Base-by-base conservation (phyloP, 2,329 filamentous ascomycete species). In the Fusarium oligoseptatum region DNA sequence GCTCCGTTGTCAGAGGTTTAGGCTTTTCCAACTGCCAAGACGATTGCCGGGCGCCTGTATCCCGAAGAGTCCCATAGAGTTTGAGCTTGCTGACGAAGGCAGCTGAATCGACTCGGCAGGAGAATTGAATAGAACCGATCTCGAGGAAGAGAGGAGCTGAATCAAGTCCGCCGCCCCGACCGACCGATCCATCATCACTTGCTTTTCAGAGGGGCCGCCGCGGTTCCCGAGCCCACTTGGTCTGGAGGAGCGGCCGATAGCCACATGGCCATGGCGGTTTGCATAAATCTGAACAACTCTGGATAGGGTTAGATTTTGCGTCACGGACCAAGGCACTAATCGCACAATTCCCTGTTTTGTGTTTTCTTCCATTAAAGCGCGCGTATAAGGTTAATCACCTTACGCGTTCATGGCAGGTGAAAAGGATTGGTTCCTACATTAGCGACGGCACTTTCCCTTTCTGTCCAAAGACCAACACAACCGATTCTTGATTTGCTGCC, bases 361-460 rank as follows among this genome's bases (percentile, higher is more conserved):
- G 69, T 60, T 50, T 20, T 20, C 24, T 9, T 29, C 12, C 17
- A 24, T 60, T 70, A 57, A 56, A 52, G 50, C 48, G 27, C 37
- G 24, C n/a, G 27, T 39, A 60, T 66, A 74, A 73, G 69, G 60
- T 71, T 75, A 57, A 75, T 73, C 48, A 52, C 50, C 22, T 36
- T 41, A 48, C 55, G 45, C 63, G 64, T 63, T 66, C 58, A 62
- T 64, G 60, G 45, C 63, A 64, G 62, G 60, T 55, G 57, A 45
- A 64, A 48, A 65, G 48, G 71, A 56, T 50, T 68, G 48, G 65
- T 69, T 71, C 71, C 73, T 77, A 71, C 71, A 75, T 75, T 73
- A 76, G 71, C 41, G 63, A 65, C 58, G 58, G 58, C 15, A 60
- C 65, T 71, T 67, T 48, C 75, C 71, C 57, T 68, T 73, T 67